Evolutionary conservation across 768 basidiomycete genomes (phyloP).

Genomic region (Leccinellum rugosiceps): DNA sequence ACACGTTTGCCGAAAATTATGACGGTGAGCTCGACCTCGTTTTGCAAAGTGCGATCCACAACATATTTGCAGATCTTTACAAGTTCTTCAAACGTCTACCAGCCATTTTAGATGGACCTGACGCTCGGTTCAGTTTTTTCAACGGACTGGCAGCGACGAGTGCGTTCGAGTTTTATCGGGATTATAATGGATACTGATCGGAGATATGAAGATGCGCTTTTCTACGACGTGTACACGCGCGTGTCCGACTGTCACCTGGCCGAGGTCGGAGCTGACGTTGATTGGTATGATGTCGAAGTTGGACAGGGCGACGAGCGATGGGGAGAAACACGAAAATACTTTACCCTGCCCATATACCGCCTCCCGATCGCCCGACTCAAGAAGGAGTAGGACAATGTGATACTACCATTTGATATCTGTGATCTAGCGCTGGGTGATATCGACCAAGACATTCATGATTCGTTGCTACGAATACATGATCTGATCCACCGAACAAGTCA

Average conservation of each 20-base stretch:
- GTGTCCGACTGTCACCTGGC: conserved; percentile 82
- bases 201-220: conserved; percentile 62
- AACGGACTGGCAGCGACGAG: conserved; percentile 96
- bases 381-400: conserved; percentile 7
- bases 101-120: conserved; percentile 67
- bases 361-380: conserved; percentile 49
- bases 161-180: conserved; percentile 35
- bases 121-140: conserved; percentile 91
- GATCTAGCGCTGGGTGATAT: not conserved
- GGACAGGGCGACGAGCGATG: conserved; percentile 58
- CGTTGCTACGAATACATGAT: not conserved
- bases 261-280: conserved; percentile 73
- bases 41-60: not conserved
- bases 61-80: conserved; percentile 49
- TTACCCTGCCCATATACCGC: conserved; percentile 71
- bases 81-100: conserved; percentile 81
- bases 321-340: conserved; percentile 76
- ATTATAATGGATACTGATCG: not conserved
- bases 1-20: conserved; percentile 91
- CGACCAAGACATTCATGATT: not conserved
- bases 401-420: not conserved
- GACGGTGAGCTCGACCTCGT: conserved; percentile 38
- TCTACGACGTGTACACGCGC: conserved; percentile 89
- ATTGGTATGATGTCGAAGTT: conserved; percentile 83
- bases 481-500: not conserved